Percentiles rank a stretch among this genome's conserved stretches.
These are phyloP conservation scores for Angomonas desouzai DNA, from an alignment of 208 protist genomes.

Conservation along the genomic window DNA sequence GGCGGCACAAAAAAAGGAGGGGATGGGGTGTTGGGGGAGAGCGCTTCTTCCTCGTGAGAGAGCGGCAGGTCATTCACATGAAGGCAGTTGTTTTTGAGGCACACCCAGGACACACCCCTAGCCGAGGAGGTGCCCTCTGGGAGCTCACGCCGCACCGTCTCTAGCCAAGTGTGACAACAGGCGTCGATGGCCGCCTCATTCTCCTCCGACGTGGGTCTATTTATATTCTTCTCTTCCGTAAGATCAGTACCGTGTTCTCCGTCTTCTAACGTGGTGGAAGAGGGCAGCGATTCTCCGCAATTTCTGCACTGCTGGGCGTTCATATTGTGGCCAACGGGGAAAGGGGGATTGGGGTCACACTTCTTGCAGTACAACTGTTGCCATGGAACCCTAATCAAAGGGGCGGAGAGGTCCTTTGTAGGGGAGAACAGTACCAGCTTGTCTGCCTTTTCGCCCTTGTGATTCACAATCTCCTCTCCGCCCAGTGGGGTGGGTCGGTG, in stretches of 20 bases:
- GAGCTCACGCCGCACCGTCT: neutral
- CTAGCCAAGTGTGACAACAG: neutral
- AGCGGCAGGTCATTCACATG: slow-evolving; percentile 36
- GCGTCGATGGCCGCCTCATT: neutral
- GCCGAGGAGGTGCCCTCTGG: neutral
- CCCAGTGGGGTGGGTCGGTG: neutral
- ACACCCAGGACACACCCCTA: slow-evolving; percentile 40
- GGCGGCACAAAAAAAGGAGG: slow-evolving; percentile 14
- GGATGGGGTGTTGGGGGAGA: too few species aligned
- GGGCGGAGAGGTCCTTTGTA: neutral
- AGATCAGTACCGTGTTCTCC: too few species aligned
- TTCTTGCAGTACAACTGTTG: neutral
- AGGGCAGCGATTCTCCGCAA: neutral
- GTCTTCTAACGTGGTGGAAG: too few species aligned
- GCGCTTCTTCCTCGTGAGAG: neutral
- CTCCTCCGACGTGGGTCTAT: neutral
- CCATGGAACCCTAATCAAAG: neutral
- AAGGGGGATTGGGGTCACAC: neutral
- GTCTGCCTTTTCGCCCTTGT: neutral
- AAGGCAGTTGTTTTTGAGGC: slow-evolving; percentile 53
- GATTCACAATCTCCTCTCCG: too few species aligned
- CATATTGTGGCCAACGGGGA: neutral
- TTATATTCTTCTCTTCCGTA: too few species aligned
- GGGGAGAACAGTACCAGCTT: neutral
- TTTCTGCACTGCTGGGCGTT: neutral